Evolutionary conservation across 2,329 filamentous ascomycete species (phyloP), one percentile per base, ranked within the genome.

Genomic region (Fusarium sp.): DNA sequence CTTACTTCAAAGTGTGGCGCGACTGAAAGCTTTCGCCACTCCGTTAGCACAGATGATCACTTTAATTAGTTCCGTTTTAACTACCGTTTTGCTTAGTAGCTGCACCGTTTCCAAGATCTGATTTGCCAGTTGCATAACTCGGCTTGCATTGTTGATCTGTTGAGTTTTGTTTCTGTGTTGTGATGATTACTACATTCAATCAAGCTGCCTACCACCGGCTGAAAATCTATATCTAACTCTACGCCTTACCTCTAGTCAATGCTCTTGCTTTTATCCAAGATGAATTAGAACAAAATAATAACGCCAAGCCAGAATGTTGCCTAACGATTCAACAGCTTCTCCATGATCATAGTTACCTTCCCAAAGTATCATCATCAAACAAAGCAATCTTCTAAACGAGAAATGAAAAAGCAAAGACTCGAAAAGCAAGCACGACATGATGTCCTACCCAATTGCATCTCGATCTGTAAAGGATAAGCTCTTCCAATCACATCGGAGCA

Each of bases 1-100:
- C 69, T 72, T 70, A 62, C 62, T 61, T 69, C 49, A 25, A 30
- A 46, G 53, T 67, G 57, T 72, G 69, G 63, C 69, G 65, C 25
- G 58, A 25, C 32, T 34, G 32, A 22, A 24, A 20, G 30, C 16
- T 20, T 51, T 57, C 51, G 57, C 57, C 58, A 60, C 54, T 70
- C 62, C 40, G 58, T 61, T 34, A 57, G 20, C 22, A 14, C 11
- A 32, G 16, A 40, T 32, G 30, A 20, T 45, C 12, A 29, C 22
- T 11, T 45, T 22, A 25, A 18, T 41, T 44, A 20, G 24, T 40
- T 45, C 65, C 65, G 57, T 71, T 71, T 73, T 27, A 16, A 25
- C 20, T n/a, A 54, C 69, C 69, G 69, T 72, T 69, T 67, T 14
- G 25, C 47, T 44, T 30, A 49, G 44, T 40, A 46, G 48, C 22